Conservation (phyloP, 371 early-diverging fungal species). For the Homolaphlyctis polyrhiza region DNA sequence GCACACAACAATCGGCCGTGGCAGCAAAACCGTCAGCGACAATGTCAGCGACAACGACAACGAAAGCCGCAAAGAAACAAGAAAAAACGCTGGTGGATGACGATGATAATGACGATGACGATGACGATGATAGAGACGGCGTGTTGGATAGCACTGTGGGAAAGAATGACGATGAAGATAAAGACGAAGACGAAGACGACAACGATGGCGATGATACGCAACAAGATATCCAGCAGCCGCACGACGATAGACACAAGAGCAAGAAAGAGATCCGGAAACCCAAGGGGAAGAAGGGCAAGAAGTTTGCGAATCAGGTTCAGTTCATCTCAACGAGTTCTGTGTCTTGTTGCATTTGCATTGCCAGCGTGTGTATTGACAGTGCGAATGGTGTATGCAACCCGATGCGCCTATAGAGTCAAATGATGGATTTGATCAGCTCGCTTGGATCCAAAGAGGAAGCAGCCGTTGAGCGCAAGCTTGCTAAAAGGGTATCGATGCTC, state of each 20-base stretch:
- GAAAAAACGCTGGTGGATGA: too few species aligned
- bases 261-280: background rate
- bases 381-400: too few species aligned
- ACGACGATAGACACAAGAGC: background rate
- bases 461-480: constrained; percentile 1
- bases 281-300: constrained; percentile 3
- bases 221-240: background rate
- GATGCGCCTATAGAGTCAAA: too few species aligned
- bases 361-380: too few species aligned
- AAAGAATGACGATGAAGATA: background rate
- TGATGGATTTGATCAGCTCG: background rate
- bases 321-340: too few species aligned
- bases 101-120: background rate
- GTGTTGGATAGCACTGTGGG: background rate
- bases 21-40: too few species aligned
- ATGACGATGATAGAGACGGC: background rate
- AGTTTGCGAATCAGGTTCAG: constrained; percentile 5
- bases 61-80: too few species aligned
- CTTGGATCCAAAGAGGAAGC: background rate
- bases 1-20: too few species aligned
- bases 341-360: too few species aligned
- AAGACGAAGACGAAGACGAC: background rate
- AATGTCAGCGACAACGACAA: too few species aligned
- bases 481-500: background rate
- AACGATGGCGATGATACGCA: background rate